Conservation (phyloP, 371 early-diverging fungal species). For the Ordospora colligata region DNA sequence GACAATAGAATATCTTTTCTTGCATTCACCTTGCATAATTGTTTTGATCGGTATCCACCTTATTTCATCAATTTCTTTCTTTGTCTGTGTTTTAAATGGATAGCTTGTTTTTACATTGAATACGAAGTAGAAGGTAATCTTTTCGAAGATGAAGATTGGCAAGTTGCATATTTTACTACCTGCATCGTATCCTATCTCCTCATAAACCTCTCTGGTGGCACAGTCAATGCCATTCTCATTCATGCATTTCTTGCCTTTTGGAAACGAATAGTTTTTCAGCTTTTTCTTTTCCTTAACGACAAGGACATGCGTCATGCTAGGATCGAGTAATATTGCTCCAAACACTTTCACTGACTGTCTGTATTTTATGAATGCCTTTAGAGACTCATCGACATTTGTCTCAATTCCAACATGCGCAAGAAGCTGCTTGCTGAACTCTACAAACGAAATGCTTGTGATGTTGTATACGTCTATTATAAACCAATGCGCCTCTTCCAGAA, state of each 20-base stretch:
- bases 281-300: constrained; percentile 80
- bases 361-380: constrained; percentile 80
- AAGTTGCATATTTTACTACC: constrained; percentile 63
- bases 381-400: constrained; percentile 70
- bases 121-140: constrained; percentile 78
- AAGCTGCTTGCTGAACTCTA: constrained; percentile 56
- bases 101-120: constrained; percentile 75
- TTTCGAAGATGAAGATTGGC: constrained; percentile 61
- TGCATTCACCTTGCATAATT: background rate
- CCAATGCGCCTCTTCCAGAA: constrained; percentile 98
- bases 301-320: constrained; percentile 67
- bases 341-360: constrained; percentile 91
- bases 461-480: constrained; percentile 92
- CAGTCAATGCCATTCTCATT: constrained; percentile 78
- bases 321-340: constrained; percentile 89
- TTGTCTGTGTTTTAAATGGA: constrained; percentile 72
- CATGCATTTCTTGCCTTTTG: constrained; percentile 95
- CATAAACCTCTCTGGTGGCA: constrained; percentile 82
- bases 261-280: constrained; percentile 82
- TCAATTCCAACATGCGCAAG: constrained; percentile 40
- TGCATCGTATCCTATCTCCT: constrained; percentile 90
- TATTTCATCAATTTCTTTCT: constrained; percentile 77
- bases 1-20: constrained; percentile 8
- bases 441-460: constrained; percentile 64
- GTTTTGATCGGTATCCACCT: constrained; percentile 38